Evolutionary conservation across 768 basidiomycete species (phyloP), one percentile per base, ranked within the genome.

Genomic region (Leccinum obscurum): DNA sequence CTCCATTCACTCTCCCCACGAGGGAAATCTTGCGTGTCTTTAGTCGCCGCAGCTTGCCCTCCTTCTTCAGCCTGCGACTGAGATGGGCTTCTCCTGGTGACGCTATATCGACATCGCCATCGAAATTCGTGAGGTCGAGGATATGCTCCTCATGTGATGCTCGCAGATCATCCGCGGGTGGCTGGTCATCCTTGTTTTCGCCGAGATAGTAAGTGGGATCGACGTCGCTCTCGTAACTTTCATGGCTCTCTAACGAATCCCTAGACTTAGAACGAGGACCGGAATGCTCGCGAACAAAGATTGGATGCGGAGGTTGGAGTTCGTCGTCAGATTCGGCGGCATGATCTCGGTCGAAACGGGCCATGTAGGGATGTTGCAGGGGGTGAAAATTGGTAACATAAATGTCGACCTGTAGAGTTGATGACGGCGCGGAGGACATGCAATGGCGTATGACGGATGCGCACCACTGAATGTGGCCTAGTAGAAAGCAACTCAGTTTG

Each of bases 391-490:
- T 86, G 9, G 90, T 90, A 34, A 92, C 88, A 66, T 86, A 92
- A 49, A 92, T 87, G 65, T 90, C 85, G 54, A 92, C 73, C 64
- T 87, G 83, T 4, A 92, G 77, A 51, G 75, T 67, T 54, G 76
- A 66, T 8, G 72, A 48, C 4, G 83, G 78, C 30, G 86, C 77
- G 69, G 87, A 78, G 34, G 80, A 76, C 68, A 82, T 79, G 72
- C 88, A 92, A 17, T 78, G 78, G n/a, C 85, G 82, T 37, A 92
- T 70, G 53, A 82, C 76, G 8, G 85, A 77, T 3, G 91, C 88
- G 60, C 88, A 85, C 90, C 90, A 92, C 57, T 87, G 85, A 32
- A 92, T 77, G 63, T 92, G 88, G 20, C 86, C 89, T 90, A 49
- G 37, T 20, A 15, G 26, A 37, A 51, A 44, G 41, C 24, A 52